Percentiles rank a stretch among this genome's conserved stretches.
Evolutionary conservation across 768 basidiomycete genomes (phyloP).

Genomic region (Lactarius hatsudake): DNA sequence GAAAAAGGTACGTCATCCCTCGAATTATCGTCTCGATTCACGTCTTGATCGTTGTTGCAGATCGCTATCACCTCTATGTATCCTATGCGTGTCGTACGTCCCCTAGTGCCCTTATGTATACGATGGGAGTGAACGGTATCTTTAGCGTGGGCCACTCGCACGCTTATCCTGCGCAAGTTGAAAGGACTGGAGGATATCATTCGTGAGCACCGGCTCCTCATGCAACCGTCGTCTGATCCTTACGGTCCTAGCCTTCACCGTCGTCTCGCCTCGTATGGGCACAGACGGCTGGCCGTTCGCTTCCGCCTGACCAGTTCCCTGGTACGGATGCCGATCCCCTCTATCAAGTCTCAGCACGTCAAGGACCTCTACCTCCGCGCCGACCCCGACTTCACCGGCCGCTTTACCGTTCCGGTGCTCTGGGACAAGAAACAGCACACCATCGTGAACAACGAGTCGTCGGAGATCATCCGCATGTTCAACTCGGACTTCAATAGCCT

Average conservation of each 20-base stretch:
- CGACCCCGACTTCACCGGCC: slow-evolving; percentile 66
- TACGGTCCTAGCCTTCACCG: slow-evolving; percentile 58
- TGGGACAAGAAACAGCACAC: slow-evolving; percentile 89
- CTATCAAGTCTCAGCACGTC: slow-evolving; percentile 63
- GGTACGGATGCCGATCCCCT: slow-evolving; percentile 76
- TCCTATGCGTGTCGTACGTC: slow-evolving; percentile 78
- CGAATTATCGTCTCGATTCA: neutral
- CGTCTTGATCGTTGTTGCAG: slow-evolving; percentile 37
- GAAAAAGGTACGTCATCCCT: slow-evolving; percentile 64
- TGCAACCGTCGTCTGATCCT: neutral
- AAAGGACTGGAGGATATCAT: slow-evolving; percentile 89
- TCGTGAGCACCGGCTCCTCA: slow-evolving; percentile 44
- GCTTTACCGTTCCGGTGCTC: slow-evolving; percentile 85
- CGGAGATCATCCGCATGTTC: slow-evolving; percentile 93
- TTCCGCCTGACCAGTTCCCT: slow-evolving; percentile 59
- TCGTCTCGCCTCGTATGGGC: slow-evolving; percentile 87
- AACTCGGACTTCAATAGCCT: slow-evolving; percentile 81
- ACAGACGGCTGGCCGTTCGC: slow-evolving; percentile 86
- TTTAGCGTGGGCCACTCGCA: slow-evolving; percentile 88
- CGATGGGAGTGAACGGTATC: neutral
- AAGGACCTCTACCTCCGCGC: slow-evolving; percentile 83
- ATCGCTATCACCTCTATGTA: slow-evolving; percentile 90
- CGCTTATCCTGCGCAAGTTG: slow-evolving; percentile 83
- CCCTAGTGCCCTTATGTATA: neutral
- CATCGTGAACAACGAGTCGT: slow-evolving; percentile 94